phyloP scores from a whole-genome alignment of 495 filamentous ascomycete species.

The Penicillium roqueforti region DNA sequence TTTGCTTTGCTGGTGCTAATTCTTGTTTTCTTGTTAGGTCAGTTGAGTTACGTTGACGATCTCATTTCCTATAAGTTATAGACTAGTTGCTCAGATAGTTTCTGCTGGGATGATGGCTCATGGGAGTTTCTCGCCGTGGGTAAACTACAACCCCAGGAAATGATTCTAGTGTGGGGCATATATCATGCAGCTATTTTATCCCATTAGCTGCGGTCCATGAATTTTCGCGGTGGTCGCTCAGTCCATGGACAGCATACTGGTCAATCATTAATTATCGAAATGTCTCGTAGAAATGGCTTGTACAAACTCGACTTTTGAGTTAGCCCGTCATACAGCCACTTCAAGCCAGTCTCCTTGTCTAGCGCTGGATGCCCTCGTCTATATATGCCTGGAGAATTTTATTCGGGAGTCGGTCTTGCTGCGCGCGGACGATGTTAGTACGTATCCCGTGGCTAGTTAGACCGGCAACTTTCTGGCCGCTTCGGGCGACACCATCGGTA shows the following conservation, averaged over 20 bases:
- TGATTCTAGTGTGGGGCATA: slow-evolving; percentile 42
- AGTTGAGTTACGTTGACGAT: slow-evolving; percentile 13
- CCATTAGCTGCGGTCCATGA: slow-evolving; percentile 39
- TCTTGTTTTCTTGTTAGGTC: background rate
- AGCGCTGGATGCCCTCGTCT: too few relatives aligned
- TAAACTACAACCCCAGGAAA: slow-evolving; percentile 51
- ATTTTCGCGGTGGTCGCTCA: slow-evolving; percentile 24
- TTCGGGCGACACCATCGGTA: too few relatives aligned
- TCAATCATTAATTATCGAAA: background rate
- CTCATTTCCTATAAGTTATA: slow-evolving; percentile 26
- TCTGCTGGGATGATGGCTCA: background rate
- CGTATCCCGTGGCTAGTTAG: too few relatives aligned
- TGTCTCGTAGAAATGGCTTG: background rate
- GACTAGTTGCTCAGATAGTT: slow-evolving; percentile 27
- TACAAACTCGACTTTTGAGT: slow-evolving; percentile 1
- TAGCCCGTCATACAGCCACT: background rate
- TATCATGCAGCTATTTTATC: slow-evolving; percentile 46
- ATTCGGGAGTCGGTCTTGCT: too few relatives aligned
- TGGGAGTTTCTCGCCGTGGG: background rate
- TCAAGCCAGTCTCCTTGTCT: background rate
- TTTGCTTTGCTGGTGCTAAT: background rate
- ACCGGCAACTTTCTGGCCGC: too few relatives aligned
- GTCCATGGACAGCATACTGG: slow-evolving; percentile 30
- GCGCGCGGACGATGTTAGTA: too few relatives aligned
- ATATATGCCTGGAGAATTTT: too few relatives aligned